Conservation (phyloP, 1,139 yeast species). For the Geotrichum cucujoidarum region DNA sequence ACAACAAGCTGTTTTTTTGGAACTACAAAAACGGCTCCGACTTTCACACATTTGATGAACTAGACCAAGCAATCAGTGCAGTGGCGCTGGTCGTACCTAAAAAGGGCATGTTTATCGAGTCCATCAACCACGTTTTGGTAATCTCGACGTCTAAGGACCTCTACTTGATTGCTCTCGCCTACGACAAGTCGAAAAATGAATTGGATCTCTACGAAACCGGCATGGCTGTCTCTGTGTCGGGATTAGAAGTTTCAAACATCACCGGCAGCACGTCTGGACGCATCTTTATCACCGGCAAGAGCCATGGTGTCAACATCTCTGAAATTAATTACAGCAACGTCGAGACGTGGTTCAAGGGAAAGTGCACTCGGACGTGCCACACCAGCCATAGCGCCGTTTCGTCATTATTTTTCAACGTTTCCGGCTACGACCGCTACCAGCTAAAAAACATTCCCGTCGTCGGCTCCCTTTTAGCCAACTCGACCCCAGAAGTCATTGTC, state of each 20-base stretch:
- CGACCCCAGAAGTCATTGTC: conserved; percentile 50
- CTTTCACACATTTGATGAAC: conserved; percentile 76
- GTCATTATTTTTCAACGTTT: conserved; percentile 20
- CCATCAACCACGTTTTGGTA: conserved; percentile 65
- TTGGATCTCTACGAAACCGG: conserved; percentile 77
- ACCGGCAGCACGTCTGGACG: conserved; percentile 63
- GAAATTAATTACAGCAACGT: conserved; percentile 79
- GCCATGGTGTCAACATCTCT: conserved; percentile 81
- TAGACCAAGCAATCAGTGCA: conserved; percentile 69
- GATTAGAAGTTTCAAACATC: conserved; percentile 65
- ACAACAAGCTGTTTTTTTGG: conserved; percentile 82
- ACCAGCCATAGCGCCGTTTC: conserved; percentile 29
- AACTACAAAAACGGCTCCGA: conserved; percentile 62
- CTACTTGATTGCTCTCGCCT: conserved; percentile 69
- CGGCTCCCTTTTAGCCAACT: conserved; percentile 25
- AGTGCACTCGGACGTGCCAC: conserved; percentile 71
- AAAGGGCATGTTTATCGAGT: conserved; percentile 70
- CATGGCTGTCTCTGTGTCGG: conserved; percentile 72
- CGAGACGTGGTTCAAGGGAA: conserved; percentile 82
- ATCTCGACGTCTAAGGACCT: conserved; percentile 79
- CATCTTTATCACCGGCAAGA: conserved; percentile 72
- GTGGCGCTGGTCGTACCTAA: conserved; percentile 78
- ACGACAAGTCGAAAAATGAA: conserved; percentile 43
- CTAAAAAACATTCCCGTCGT: conserved; percentile 23
- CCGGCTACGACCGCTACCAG: conserved; percentile 14